Conservation (phyloP, 768 basidiomycete genomes). For the Suillus sp. region DNA sequence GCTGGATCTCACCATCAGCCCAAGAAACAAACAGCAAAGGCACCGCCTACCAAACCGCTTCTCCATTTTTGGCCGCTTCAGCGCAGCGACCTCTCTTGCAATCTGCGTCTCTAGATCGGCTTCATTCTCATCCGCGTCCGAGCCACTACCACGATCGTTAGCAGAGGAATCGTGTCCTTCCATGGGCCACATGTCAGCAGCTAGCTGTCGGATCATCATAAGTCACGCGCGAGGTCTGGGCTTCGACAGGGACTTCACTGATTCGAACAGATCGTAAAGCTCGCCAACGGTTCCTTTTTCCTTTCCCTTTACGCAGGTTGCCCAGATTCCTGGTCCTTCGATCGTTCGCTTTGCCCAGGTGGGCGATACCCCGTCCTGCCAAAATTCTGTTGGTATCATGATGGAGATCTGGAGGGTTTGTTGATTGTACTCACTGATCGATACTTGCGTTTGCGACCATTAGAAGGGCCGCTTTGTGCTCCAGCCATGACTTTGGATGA, state of each 20-base stretch:
- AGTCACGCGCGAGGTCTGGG: constrained; percentile 12
- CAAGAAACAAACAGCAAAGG: not conserved
- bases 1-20: constrained; percentile 38
- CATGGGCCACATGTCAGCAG: constrained; percentile 69
- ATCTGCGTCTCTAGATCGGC: constrained; percentile 71
- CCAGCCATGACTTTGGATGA: constrained; percentile 22
- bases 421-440: constrained; percentile 43
- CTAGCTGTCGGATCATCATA: constrained; percentile 48
- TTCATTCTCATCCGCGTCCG: constrained; percentile 40
- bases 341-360: constrained; percentile 66
- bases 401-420: not conserved
- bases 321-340: constrained; percentile 86
- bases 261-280: constrained; percentile 76
- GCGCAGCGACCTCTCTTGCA: constrained; percentile 66
- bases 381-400: not conserved
- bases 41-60: constrained; percentile 61
- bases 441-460: constrained; percentile 47
- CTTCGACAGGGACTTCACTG: constrained; percentile 44
- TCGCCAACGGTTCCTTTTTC: constrained; percentile 79
- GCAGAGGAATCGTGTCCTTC: constrained; percentile 27
- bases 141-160: constrained; percentile 28
- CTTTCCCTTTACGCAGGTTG: constrained; percentile 82
- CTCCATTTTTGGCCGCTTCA: constrained; percentile 66
- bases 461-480: constrained; percentile 16
- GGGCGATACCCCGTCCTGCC: constrained; percentile 61